phyloP scores from a whole-genome alignment of 2,329 filamentous ascomycete genomes.

The Apiospora kogelbergensis region DNA sequence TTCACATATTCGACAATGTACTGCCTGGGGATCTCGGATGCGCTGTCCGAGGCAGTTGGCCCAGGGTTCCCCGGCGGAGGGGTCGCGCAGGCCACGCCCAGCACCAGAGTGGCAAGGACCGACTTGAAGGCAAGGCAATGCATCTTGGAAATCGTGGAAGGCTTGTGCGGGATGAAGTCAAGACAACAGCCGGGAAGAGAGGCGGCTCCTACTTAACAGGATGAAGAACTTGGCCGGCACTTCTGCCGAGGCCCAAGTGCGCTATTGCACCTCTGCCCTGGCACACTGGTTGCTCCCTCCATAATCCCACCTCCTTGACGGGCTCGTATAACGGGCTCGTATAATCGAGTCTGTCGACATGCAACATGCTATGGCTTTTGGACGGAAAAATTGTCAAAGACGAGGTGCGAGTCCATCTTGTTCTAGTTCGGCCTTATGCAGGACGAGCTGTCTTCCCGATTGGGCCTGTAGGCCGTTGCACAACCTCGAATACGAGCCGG shows the following conservation, averaged over 20 bases:
- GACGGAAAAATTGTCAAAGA: background rate
- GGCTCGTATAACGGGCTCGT: background rate
- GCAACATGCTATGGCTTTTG: background rate
- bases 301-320: background rate
- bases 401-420: background rate
- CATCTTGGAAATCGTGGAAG: background rate
- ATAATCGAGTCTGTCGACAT: too few species aligned
- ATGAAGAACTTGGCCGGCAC: background rate
- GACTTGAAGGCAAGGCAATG: background rate
- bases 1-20: slow-evolving; percentile 4
- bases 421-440: background rate
- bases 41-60: background rate
- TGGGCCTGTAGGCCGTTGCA: background rate
- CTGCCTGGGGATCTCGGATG: background rate
- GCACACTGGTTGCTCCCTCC: background rate
- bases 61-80: background rate
- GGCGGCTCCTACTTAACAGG: background rate
- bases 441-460: background rate
- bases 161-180: background rate
- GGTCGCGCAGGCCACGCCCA: background rate
- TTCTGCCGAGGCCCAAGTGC: background rate
- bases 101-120: background rate
- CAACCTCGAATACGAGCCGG: background rate
- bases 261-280: background rate
- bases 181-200: background rate